phyloP scores from a whole-genome alignment of 2,329 filamentous ascomycete species.

The Diaporthe sp. region DNA sequence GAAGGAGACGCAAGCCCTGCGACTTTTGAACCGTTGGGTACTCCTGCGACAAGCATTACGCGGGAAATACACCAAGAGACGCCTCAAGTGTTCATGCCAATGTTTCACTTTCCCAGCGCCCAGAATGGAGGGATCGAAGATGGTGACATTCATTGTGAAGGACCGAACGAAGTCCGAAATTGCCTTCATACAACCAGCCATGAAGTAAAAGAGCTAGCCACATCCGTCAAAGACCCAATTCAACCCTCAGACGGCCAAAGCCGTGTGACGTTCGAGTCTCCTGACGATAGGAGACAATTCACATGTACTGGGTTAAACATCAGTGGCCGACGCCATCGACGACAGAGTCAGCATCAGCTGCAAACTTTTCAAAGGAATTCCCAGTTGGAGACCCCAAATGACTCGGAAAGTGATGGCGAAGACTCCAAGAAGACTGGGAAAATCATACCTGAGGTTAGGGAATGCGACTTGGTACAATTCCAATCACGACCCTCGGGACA shows the following conservation, averaged over 20 bases:
- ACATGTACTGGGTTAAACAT: background rate
- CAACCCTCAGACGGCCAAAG: background rate
- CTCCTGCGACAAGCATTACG: too few relatives aligned
- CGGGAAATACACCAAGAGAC: too few relatives aligned
- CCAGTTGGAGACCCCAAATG: background rate
- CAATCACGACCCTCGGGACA: background rate
- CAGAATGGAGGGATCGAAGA: too few relatives aligned
- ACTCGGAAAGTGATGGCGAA: background rate
- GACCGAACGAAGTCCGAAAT: background rate
- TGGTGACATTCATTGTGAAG: too few relatives aligned
- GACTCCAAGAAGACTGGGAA: background rate
- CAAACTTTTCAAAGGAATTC: too few relatives aligned
- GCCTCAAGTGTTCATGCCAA: too few relatives aligned
- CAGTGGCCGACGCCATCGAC: background rate
- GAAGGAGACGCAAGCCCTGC: too few relatives aligned
- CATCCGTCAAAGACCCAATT: background rate
- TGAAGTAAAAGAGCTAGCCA: background rate
- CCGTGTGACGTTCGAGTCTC: too few relatives aligned
- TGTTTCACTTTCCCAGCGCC: too few relatives aligned
- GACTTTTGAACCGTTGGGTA: too few relatives aligned
- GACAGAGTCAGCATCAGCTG: rapidly evolving
- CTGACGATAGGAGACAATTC: background rate
- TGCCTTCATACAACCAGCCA: background rate
- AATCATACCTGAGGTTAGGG: background rate
- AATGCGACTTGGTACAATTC: background rate